Conservation (phyloP, 495 filamentous ascomycete genomes). For the Hypomontagnella submonticulosa region DNA sequence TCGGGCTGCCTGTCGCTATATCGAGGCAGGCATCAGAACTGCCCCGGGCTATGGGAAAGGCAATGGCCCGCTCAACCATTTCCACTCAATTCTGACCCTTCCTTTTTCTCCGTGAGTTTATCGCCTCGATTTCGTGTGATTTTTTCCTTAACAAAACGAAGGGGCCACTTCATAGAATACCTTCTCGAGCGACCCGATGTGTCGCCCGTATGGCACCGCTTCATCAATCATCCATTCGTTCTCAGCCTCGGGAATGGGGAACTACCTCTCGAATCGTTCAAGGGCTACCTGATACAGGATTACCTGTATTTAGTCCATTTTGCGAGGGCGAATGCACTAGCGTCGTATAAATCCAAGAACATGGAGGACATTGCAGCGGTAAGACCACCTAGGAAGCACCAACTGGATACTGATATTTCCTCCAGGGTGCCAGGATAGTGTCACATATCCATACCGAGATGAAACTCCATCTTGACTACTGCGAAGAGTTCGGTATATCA, state of each 20-base stretch:
- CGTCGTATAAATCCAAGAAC: conserved; percentile 79
- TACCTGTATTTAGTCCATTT: conserved; percentile 93
- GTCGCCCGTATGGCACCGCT: conserved; percentile 72
- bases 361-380: conserved; percentile 78
- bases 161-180: conserved; percentile 86
- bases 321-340: conserved; percentile 83
- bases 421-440: conserved; percentile 75
- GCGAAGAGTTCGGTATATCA: conserved; percentile 80
- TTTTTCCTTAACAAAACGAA: conserved; percentile 48
- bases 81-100: conserved; percentile 82
- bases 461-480: conserved; percentile 82
- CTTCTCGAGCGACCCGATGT: conserved; percentile 81
- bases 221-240: conserved; percentile 85
- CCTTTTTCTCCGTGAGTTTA: conserved; percentile 82
- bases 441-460: conserved; percentile 82
- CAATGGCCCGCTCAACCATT: conserved; percentile 92
- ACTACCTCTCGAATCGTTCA: conserved; percentile 78
- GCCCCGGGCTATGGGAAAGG: conserved; percentile 80
- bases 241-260: conserved; percentile 76
- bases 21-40: conserved; percentile 84
- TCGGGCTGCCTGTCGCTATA: conserved; percentile 75
- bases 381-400: conserved; percentile 31
- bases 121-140: conserved; percentile 9
- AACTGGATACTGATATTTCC: conserved; percentile 3
- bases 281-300: conserved; percentile 87